Base-by-base conservation (phyloP, 768 basidiomycete genomes). In the Hericium coralloides region DNA sequence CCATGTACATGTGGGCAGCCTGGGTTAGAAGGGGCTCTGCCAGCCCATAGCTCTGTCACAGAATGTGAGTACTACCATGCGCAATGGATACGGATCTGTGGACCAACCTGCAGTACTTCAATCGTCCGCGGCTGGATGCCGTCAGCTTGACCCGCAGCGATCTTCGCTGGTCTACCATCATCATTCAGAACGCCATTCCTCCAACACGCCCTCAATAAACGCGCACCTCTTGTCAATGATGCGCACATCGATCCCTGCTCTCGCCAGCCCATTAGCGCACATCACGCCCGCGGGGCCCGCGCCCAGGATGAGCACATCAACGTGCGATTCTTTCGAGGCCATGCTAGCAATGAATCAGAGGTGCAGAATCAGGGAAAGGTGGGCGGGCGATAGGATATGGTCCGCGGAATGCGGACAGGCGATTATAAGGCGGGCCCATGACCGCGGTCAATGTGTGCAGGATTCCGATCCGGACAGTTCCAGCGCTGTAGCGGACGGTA, bases 11-110 rank as follows among this genome's bases (percentile, higher is more conserved):
- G 51, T 87, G 84, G 57, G 81, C 82, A 5, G 81, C 87, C 63
- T 88, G 79, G 41, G 69, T 74, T 23, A 89, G 58, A 20, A 91
- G 64, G 3, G 79, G 76, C 17, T 88, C 83, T 0, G 79, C 85
- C 6, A 91, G 76, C 6, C 88, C 89, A 69, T 91, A 90, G 59
- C 87, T 91, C 87, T 90, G 53, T 12, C 4, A 25, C 1, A 50
- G 4, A 9, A 23, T 26, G 22, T 12, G 6, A 4, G 23, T 7
- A 54, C 49, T 1, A 45, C 26, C 38, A 59, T 23, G 22, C 26
- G 38, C 23, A 18, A 2, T 7, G 31, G 22, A 18, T 38, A 10
- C 20, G 9, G 12, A 25, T 15, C 4, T 15, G 2, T 20, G 37
- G 17, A 23, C 64, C 25, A 23, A 70, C 79, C 67, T 80, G 76